phyloP scores from a whole-genome alignment of 2,329 filamentous ascomycete genomes.

The Arthrinium phaeospermum region DNA sequence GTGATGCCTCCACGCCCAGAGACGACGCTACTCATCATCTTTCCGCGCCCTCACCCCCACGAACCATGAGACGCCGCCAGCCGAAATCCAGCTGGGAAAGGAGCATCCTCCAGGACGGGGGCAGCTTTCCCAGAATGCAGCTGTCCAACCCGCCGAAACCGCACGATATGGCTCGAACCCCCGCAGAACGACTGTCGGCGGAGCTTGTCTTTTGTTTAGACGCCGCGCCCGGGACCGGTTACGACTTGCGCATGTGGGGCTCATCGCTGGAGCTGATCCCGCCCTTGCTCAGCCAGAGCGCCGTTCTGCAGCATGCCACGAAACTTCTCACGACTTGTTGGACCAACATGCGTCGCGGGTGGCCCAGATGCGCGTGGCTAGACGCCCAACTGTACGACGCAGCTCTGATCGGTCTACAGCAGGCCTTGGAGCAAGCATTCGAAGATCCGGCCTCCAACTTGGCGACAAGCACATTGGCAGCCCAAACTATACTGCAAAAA shows the following conservation, averaged over 20 bases:
- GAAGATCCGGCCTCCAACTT: constrained; percentile 29
- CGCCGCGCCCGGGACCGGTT: constrained; percentile 31
- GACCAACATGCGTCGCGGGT: constrained; percentile 32
- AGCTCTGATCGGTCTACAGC: constrained; percentile 33
- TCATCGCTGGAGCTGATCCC: constrained; percentile 34
- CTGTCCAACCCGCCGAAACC: neutral
- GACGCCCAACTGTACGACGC: constrained; percentile 34
- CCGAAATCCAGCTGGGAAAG: neutral
- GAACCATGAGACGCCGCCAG: neutral
- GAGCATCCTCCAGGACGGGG: neutral
- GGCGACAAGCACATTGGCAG: neutral
- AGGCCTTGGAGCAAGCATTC: constrained; percentile 31
- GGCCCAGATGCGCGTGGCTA: constrained; percentile 32
- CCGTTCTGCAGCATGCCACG: constrained; percentile 31
- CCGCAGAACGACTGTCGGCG: constrained; percentile 29
- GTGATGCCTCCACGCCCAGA: constrained; percentile 24
- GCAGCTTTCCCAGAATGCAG: neutral
- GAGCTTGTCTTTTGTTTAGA: constrained; percentile 31
- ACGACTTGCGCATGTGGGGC: constrained; percentile 35
- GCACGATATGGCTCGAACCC: neutral
- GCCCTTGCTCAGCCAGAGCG: constrained; percentile 30
- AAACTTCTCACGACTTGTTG: constrained; percentile 34
- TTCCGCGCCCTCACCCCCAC: neutral
- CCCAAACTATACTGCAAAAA: neutral
- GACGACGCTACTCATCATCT: neutral